Conservation (phyloP, 2,329 filamentous ascomycete species). For the Magnaporthiopsis rhizophila region DNA sequence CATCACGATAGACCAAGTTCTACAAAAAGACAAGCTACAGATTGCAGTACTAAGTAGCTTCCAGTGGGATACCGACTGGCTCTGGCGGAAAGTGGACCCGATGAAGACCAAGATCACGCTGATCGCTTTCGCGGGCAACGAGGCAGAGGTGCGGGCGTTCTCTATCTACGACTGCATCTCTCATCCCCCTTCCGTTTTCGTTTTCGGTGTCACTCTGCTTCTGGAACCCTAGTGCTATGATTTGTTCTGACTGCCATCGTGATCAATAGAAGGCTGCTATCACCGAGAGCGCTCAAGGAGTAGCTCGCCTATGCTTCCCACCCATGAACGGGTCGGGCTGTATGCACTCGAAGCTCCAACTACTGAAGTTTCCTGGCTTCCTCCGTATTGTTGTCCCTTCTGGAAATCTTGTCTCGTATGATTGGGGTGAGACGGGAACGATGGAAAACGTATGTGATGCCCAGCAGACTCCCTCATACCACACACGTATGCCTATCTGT, state of each 20-base stretch:
- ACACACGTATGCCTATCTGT: neutral
- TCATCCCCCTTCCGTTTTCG: neutral
- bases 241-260: neutral
- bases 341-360: conserved; percentile 93
- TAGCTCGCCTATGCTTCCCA: conserved; percentile 65
- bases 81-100: conserved; percentile 62
- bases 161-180: neutral
- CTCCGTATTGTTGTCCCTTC: conserved; percentile 78
- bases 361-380: conserved; percentile 69
- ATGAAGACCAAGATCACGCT: conserved; percentile 54
- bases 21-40: conserved; percentile 64
- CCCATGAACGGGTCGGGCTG: conserved; percentile 64
- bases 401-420: conserved; percentile 76
- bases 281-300: conserved; percentile 35
- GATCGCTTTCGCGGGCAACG: conserved; percentile 44
- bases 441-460: conserved; percentile 67
- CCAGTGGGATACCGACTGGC: conserved; percentile 76
- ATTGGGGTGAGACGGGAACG: conserved; percentile 79
- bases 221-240: neutral
- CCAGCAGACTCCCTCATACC: too few species aligned
- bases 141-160: conserved; percentile 35
- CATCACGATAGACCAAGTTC: conserved; percentile 79
- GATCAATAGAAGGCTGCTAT: conserved; percentile 38
- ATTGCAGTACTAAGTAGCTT: conserved; percentile 81
- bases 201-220: neutral